Conservation (phyloP, 2,329 filamentous ascomycete genomes). For the Colletotrichum tropicicola region DNA sequence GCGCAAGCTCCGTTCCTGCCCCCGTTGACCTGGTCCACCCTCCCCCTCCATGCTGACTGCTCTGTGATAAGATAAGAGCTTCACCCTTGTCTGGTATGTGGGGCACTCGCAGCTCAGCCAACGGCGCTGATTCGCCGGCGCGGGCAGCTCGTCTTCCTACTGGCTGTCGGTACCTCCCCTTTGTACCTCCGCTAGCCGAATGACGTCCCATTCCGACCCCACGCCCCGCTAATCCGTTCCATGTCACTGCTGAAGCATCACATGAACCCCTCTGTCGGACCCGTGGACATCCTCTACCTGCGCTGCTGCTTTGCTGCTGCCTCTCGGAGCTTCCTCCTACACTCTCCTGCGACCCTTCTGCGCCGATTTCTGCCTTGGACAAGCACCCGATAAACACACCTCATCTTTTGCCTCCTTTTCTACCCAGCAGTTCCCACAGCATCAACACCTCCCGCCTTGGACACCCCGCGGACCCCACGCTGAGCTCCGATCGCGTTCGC, state of each 20-base stretch:
- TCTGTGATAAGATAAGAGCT: conserved; percentile 32
- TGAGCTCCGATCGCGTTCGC: conserved; percentile 19
- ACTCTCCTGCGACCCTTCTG: not conserved
- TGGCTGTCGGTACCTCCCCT: not conserved
- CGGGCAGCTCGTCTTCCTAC: not conserved
- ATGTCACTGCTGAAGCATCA: conserved; percentile 30
- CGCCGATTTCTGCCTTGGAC: not conserved
- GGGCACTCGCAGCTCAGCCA: not conserved
- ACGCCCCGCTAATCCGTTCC: conserved; percentile 25
- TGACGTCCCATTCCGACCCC: conserved; percentile 26
- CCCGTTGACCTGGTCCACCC: too few species aligned
- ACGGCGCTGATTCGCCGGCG: not conserved
- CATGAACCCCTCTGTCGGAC: conserved; percentile 29
- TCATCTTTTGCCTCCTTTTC: not conserved
- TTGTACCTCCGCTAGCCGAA: conserved; percentile 7
- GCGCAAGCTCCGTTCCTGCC: too few species aligned
- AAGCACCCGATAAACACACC: not conserved
- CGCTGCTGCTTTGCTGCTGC: not conserved
- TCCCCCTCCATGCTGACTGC: too few species aligned
- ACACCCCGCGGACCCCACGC: conserved; percentile 24
- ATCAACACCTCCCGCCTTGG: conserved; percentile 14
- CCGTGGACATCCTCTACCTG: conserved; percentile 10
- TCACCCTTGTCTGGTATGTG: conserved; percentile 3
- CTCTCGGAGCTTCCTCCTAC: not conserved
- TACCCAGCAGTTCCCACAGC: not conserved